Conservation (phyloP, 2,329 filamentous ascomycete species). For the Arthrobotrys iridis region DNA sequence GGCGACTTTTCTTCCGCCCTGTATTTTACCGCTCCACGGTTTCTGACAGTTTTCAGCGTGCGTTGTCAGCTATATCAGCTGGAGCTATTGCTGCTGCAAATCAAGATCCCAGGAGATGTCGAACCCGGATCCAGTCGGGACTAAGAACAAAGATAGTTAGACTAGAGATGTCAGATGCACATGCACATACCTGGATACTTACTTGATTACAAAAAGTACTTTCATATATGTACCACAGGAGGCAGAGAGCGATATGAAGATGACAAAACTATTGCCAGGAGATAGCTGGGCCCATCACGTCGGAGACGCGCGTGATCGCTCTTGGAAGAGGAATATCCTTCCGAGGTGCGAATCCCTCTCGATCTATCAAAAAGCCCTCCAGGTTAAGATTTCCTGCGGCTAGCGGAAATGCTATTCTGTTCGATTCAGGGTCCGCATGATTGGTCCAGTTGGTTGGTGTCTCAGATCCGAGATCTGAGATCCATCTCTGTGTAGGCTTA, state of each 20-base stretch:
- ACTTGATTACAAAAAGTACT: too few relatives aligned
- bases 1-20: not conserved
- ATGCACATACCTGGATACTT: constrained; percentile 2
- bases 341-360: not conserved
- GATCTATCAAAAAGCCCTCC: not conserved
- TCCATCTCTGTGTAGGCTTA: not conserved
- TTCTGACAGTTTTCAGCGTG: too few relatives aligned
- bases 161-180: constrained; percentile 1
- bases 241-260: not conserved
- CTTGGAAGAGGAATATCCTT: constrained; percentile 11
- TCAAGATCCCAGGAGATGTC: not conserved
- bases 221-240: constrained; percentile 10
- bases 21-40: too few relatives aligned
- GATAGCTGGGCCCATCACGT: not conserved
- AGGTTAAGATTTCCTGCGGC: constrained; percentile 12
- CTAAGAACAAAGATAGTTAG: constrained; percentile 7
- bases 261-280: not conserved
- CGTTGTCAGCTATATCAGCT: not conserved
- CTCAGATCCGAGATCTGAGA: constrained; percentile 45
- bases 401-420: not conserved
- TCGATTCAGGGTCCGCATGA: not conserved
- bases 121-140: not conserved
- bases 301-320: not conserved
- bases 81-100: not conserved
- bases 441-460: constrained; percentile 12